Base-by-base conservation (phyloP, 1,284 basidiomycete species). In the Macrocystidia cucumis region DNA sequence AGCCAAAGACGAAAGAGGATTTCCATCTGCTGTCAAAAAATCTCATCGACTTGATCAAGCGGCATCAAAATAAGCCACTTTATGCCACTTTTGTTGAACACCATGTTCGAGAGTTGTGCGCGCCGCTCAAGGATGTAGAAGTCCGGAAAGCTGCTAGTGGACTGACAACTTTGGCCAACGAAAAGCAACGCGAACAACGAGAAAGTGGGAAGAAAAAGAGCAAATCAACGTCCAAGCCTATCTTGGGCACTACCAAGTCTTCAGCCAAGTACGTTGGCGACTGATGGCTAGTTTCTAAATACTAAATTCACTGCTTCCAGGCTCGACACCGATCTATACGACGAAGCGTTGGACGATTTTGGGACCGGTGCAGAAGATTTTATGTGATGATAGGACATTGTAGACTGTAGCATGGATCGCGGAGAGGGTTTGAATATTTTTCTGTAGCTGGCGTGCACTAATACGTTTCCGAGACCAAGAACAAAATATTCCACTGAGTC, bases 191-290 rank as follows among this genome's bases (percentile, higher is more conserved):
- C 59, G 89, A 91, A 55, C 77, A 82, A 54, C 68, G 82, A 41
- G 90, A 91, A 32, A 81, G 77, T 44, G 88, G 89, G 14, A 93
- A 92, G 75, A 92, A 91, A 69, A 93, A 92, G 65, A 69, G 76
- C 40, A 82, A 86, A 56, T 57, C 65, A 4, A 60, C 73, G 6
- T 59, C 68, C n/a, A 92, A 85, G 57, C 88, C 87, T 17, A 69
- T 49, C 1, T 58, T 93, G 20, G 90, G 85, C 9, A 72, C 76
- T n/a, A 63, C 74, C 44, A 91, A 87, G 56, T 59, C 65, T 23
- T 63, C 65, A 17, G 63, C 51, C 49, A 82, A 72, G 83, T 86
- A 48, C 37, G 77, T 65, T 6, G n/a, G n/a, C n/a, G n/a, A n/a
- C n/a, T n/a, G n/a, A n/a, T n/a, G n/a, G n/a, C n/a, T n/a, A n/a